These are phyloP conservation scores for Scheffersomyces segobiensis DNA, from an alignment of 1,139 yeast genomes.

Conservation along the genomic window DNA sequence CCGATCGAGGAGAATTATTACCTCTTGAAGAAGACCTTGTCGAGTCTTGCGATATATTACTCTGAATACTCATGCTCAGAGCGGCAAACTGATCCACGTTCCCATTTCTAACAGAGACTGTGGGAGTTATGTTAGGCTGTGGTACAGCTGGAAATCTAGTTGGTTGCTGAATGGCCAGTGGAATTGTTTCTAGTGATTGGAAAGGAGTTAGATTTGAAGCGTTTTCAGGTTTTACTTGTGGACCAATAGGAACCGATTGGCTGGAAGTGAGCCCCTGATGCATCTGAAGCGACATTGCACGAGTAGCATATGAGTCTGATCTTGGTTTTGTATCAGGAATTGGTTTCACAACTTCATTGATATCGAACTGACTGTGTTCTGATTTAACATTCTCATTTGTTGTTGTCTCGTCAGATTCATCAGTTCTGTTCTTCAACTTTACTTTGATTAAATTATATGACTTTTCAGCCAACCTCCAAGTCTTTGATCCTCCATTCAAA, in stretches of 20 bases:
- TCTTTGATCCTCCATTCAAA: slow-evolving; percentile 39
- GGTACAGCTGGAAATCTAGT: not conserved
- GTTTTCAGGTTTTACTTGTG: not conserved
- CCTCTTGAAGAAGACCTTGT: not conserved
- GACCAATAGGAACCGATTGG: not conserved
- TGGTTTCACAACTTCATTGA: not conserved
- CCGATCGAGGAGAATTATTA: not conserved
- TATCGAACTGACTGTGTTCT: not conserved
- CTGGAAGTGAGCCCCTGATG: not conserved
- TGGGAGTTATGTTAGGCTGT: not conserved
- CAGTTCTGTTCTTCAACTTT: slow-evolving; percentile 26
- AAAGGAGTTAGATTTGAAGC: not conserved
- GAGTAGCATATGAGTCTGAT: not conserved
- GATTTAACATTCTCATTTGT: not conserved
- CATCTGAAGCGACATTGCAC: not conserved
- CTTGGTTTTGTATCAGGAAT: not conserved
- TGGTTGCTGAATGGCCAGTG: not conserved
- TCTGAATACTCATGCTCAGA: not conserved
- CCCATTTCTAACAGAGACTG: not conserved
- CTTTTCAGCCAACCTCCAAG: slow-evolving; percentile 53
- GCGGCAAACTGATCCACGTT: not conserved
- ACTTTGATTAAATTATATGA: slow-evolving; percentile 42
- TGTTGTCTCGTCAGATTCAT: slow-evolving; percentile 6
- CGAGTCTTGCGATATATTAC: not conserved
- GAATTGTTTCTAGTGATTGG: not conserved